Percentiles rank a stretch among this genome's conserved stretches.
Evolutionary conservation across 441 rosid species (phyloP).

Genomic region (Dalechampia spathulata): DNA sequence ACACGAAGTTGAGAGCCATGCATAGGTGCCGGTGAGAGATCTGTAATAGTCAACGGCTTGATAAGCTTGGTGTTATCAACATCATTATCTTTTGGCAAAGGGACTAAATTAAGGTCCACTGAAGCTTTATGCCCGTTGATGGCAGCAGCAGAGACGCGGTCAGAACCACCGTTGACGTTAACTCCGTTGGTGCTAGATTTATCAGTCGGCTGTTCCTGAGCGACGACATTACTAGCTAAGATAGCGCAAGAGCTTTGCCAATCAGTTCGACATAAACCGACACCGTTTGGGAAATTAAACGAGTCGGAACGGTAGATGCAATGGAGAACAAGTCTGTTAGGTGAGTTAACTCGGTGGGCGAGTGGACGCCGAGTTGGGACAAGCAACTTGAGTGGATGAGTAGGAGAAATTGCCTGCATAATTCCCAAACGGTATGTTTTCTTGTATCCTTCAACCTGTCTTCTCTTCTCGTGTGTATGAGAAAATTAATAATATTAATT

Average conservation of each 20-base stretch:
- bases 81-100: conserved; percentile 22
- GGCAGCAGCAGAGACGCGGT: too few species aligned
- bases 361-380: conserved; percentile 20
- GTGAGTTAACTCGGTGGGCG: too few species aligned
- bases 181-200: too few species aligned
- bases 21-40: conserved; percentile 76
- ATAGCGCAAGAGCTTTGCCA: conserved; percentile 97
- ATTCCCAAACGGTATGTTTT: too few species aligned
- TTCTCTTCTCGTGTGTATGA: too few species aligned
- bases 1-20: conserved; percentile 87
- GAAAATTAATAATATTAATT: too few species aligned
- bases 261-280: conserved; percentile 56
- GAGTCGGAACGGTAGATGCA: conserved; percentile 49
- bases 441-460: too few species aligned
- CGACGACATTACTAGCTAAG: conserved; percentile 58
- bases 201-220: conserved; percentile 47
- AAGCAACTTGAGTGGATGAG: conserved; percentile 43
- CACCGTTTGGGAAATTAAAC: conserved; percentile 39
- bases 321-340: conserved; percentile 18
- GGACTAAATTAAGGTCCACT: conserved; percentile 51
- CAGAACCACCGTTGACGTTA: conserved; percentile 43
- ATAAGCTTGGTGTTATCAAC: conserved; percentile 13
- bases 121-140: conserved; percentile 74
- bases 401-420: conserved; percentile 37
- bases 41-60: conserved; percentile 65